Conservation (phyloP, 306 rosid genomes). For the Cucurbita argyrosperma region DNA sequence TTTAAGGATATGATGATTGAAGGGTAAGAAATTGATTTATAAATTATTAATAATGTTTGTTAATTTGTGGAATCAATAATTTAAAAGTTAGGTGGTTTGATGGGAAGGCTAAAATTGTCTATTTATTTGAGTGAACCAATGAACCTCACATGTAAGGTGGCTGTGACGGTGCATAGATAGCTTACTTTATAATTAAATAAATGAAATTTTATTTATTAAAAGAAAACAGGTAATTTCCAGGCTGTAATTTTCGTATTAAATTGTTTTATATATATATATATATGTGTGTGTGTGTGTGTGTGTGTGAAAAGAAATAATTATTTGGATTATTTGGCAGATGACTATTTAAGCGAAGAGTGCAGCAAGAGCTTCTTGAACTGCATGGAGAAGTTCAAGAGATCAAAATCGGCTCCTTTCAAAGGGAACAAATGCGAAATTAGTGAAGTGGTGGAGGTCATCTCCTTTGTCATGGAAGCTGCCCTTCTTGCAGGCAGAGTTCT, state of each 20-base stretch:
- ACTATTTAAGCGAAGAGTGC: slow-evolving; percentile 77
- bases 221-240: background rate
- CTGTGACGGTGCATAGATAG: background rate
- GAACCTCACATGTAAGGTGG: background rate
- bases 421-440: slow-evolving; percentile 52
- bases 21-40: background rate
- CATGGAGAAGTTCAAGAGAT: slow-evolving; percentile 42
- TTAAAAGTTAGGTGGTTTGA: background rate
- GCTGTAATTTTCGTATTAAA: background rate
- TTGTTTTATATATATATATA: no score
- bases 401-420: slow-evolving; percentile 33
- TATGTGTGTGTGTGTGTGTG: no score
- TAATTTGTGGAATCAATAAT: background rate
- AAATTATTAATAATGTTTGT: background rate
- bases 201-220: background rate
- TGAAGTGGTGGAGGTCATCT: slow-evolving; percentile 52
- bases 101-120: background rate
- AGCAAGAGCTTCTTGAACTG: slow-evolving; percentile 60
- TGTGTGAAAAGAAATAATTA: no score
- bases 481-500: slow-evolving; percentile 69
- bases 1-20: background rate
- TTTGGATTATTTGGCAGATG: slow-evolving; percentile 42
- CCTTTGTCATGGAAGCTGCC: slow-evolving; percentile 81
- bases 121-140: background rate
- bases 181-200: background rate